Evolutionary conservation across 345 rosid genomes (phyloP), one percentile per base, ranked within the genome.

Genomic region (Noccaea caerulescens): DNA sequence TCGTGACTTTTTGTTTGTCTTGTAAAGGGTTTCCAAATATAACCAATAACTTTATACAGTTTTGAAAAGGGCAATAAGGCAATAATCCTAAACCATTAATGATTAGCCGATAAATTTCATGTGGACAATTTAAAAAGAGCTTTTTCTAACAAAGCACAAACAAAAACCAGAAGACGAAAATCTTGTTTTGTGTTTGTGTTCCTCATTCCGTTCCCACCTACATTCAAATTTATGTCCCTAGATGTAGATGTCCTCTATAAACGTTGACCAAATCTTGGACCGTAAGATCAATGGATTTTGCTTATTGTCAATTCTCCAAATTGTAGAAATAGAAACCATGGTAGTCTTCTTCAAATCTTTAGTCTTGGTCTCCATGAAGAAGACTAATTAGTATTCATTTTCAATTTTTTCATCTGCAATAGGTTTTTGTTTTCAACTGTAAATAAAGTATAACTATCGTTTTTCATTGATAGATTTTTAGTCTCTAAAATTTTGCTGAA

Each of bases 1-100:
- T 51, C 3, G 7, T 32, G 41, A 55, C 59, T 13, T n/a, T 27
- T 4, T 5, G 4, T 25, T 5, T 27, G 50, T 43, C n/a, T 27
- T 61, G 10, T 4, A n/a, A 61, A 61, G 38, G 20, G 37, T 41
- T 42, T n/a, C 50, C 65, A 23, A 42, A 23, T 41, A 60, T 56
- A 12, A 10, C 7, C 44, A 6, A 25, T 3, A 30, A 3, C 63
- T 20, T 58, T 18, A 39, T n/a, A 42, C 25, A 23, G 44, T 36
- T 37, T 36, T 36, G 8, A 16, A 58, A 37, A 8, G 25, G 8
- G 25, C 14, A 16, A 37, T 37, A 37, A 18, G 8, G 25, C 14
- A 16, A 37, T 37, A 37, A 18, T 9, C 32, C 14, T 38, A 37
- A 20, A 12, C 52, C 49, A 43, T 61, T 4, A 5, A 44, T 34